Evolutionary conservation across 257 asterid species (phyloP), one percentile per base, ranked within the genome.

Genomic region (Eucommia ulmoides): DNA sequence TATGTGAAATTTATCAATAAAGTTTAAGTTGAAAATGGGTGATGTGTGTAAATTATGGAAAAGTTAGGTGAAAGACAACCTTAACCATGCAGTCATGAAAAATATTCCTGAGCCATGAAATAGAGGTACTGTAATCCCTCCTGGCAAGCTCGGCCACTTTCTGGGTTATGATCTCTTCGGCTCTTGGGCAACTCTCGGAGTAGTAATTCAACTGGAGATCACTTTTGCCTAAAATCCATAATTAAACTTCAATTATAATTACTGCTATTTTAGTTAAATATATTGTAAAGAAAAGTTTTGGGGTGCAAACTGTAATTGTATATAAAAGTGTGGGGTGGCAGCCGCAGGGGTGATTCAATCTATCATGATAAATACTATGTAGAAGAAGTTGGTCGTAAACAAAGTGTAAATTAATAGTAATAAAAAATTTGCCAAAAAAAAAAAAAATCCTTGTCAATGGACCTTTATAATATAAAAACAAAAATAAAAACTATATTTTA

Each of bases 21-120:
- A 35, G 15, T 10, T 56, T 20, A 38, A 33, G 18, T 46, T 41
- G 24, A 50, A 12, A 20, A 49, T 22, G 6, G 9, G 2, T 2
- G 14, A 22, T 22, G 20, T 12, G n/a, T n/a, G n/a, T 8, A 51
- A 41, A 3, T 8, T 9, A 20, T 9, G 16, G 22, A 26, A 17
- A 0, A 53, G 15, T 26, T n/a, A n/a, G n/a, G n/a, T n/a, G n/a
- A n/a, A n/a, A n/a, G n/a, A n/a, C n/a, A n/a, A 75, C 97, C 93
- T 79, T 68, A 52, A 88, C 89, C 20, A 58, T 55, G 64, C 97
- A 88, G 51, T 84, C 97, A 20, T 88, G 97, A 72, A 88, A 88
- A 60, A 88, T 71, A 58, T 76, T 84, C 65, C 97, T 65, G 49
- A 88, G 35, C 95, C 88, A 84, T 0, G 97, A 84, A 65, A 82